Conservation (phyloP, 164 flowering plant genomes). For the Hamamelis virginiana region DNA sequence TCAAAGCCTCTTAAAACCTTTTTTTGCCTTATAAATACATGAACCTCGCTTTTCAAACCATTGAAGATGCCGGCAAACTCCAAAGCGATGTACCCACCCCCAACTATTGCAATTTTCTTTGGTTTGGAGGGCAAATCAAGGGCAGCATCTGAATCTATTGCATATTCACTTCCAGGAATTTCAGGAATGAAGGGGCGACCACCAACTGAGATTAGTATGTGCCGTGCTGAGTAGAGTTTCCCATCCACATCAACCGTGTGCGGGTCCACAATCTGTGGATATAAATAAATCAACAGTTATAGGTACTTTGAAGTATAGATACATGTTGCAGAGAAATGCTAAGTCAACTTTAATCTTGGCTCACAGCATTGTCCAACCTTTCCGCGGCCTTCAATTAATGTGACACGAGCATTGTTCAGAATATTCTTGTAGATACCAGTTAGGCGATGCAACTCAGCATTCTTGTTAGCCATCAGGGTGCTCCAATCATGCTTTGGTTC, state of each 20-base stretch:
- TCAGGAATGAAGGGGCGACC: slow-evolving; percentile 93
- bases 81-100: slow-evolving; percentile 95
- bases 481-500: slow-evolving; percentile 95
- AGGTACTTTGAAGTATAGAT: not conserved
- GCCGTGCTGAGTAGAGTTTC: slow-evolving; percentile 73
- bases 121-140: slow-evolving; percentile 94
- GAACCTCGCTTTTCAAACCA: slow-evolving; percentile 86
- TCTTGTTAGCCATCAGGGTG: slow-evolving; percentile 92
- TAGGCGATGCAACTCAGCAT: slow-evolving; percentile 92
- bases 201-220: slow-evolving; percentile 90
- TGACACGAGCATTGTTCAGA: slow-evolving; percentile 79
- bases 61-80: slow-evolving; percentile 99
- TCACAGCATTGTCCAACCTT: slow-evolving; percentile 57
- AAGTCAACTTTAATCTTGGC: slow-evolving; percentile 16
- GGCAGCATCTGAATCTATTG: slow-evolving; percentile 93
- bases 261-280: slow-evolving; percentile 71
- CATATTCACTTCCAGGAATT: slow-evolving; percentile 90
- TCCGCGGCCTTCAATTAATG: slow-evolving; percentile 91
- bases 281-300: slow-evolving; percentile 10
- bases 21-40: slow-evolving; percentile 90
- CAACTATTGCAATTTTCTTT: slow-evolving; percentile 85
- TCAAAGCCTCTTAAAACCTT: slow-evolving; percentile 92
- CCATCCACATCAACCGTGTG: slow-evolving; percentile 96
- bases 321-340: not conserved
- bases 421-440: slow-evolving; percentile 92